A percentile compares a stretch with the other conserved stretches of the same genome.
phyloP scores from a whole-genome alignment of 129 eudicot species.

The Tanacetum coccineum region DNA sequence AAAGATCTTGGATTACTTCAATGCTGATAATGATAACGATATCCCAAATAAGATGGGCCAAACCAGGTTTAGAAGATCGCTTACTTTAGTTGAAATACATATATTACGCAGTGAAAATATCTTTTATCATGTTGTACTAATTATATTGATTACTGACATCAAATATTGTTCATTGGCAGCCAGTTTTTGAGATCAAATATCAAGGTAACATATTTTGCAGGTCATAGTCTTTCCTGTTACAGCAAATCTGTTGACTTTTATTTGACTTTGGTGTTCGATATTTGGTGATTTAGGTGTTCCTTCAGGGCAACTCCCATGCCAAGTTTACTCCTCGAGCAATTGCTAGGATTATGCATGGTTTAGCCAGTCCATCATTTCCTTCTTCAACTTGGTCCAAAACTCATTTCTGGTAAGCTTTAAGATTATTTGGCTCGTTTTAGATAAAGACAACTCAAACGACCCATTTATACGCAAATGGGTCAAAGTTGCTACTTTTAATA shows the following conservation, averaged over 20 bases:
- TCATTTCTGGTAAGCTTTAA: slow-evolving; percentile 78
- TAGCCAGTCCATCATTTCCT: slow-evolving; percentile 89
- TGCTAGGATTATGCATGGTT: slow-evolving; percentile 95
- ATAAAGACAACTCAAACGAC: background rate
- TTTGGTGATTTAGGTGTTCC: slow-evolving; percentile 59
- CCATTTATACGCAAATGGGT: slow-evolving; percentile 1
- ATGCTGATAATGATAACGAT: too few relatives aligned
- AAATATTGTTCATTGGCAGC: slow-evolving; percentile 47
- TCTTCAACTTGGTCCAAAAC: slow-evolving; percentile 84
- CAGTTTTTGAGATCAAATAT: slow-evolving; percentile 87
- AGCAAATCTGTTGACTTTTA: background rate
- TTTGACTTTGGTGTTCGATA: slow-evolving; percentile 12
- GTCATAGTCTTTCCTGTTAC: slow-evolving; percentile 14
- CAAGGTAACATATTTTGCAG: slow-evolving; percentile 49
- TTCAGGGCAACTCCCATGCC: slow-evolving; percentile 68
- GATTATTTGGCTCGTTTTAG: background rate
- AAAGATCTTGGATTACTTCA: slow-evolving; percentile 67
- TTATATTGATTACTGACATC: slow-evolving; percentile 16
- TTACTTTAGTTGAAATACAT: background rate
- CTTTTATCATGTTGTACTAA: background rate
- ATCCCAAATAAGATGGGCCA: slow-evolving; percentile 50
- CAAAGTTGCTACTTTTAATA: background rate
- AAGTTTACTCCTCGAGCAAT: slow-evolving; percentile 93
- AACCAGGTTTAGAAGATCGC: slow-evolving; percentile 46
- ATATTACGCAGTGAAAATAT: background rate